Base-by-base conservation (phyloP, 768 basidiomycete species). In the Naganishia onofrii region DNA sequence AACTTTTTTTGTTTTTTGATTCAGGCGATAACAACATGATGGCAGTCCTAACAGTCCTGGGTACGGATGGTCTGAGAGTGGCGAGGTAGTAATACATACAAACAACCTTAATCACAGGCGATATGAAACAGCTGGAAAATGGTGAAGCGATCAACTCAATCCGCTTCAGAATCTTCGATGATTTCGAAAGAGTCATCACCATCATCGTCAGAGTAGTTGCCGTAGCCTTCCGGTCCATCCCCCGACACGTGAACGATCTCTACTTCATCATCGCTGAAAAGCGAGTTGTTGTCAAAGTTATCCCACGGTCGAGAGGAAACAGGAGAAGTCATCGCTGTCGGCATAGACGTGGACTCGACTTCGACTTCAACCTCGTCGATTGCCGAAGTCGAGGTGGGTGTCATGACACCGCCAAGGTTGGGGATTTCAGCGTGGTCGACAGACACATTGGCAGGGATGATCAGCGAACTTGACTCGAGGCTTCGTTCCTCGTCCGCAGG, bases 401-500 rank as follows among this genome's bases (percentile, higher is more conserved):
- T 29, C 31, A 46, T n/a, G 32, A 23, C 23, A 42, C 17, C n/a
- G 44, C 29, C 68, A 31, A 46, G 28, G n/a, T 21, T 23, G 13
- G 42, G 2, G 4, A 26, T 13, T 38, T 58, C 21, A 58, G 57
- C 23, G 48, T 42, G 57, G 9, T 56, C 55, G 34, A 32, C 46
- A 26, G 76, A 70, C 21, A 63, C 60, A 44, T 63, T 42, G 42
- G 60, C 23, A 6, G 76, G 79, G 74, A 80, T 78, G 70, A 79
- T 76, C 8, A 79, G 73, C 0, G 77, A 71, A 2, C 78, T 78
- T 1, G 76, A 68, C 32, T 65, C 66, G 26, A 79, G 70, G 5
- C 75, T 74, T 51, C 60, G 56, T 57, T 67, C 65, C 7, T 67
- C 63, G 5, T 58, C 56, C 38, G 67, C 69, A 29, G 73, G 65